Conservation (phyloP, 805 yeast species). For the Metschnikowia lochheadii region DNA sequence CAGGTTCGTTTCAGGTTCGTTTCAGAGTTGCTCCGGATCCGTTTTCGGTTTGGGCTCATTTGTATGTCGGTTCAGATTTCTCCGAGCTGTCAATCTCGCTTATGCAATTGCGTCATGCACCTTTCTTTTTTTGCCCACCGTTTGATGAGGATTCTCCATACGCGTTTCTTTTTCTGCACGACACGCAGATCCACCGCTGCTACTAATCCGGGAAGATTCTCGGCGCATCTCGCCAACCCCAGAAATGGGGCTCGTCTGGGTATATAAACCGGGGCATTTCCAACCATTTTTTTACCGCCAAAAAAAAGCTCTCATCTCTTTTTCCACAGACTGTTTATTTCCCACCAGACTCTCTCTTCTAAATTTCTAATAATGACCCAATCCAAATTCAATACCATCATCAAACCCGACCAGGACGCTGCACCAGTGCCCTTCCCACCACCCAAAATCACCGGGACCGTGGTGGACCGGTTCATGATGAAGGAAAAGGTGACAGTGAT, state of each 20-base stretch:
- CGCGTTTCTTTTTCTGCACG: conserved; percentile 4
- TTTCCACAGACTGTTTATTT: too few species aligned
- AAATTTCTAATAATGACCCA: conserved; percentile 1
- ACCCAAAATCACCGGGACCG: conserved; percentile 15
- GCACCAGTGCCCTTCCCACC: conserved; percentile 15
- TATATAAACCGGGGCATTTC: not conserved
- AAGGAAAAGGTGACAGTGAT: conserved; percentile 26
- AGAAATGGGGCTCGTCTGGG: not conserved
- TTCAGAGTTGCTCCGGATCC: too few species aligned
- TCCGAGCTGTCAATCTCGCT: not conserved
- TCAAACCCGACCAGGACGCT: conserved; percentile 18
- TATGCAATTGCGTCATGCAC: not conserved
- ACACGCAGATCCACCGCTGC: not conserved
- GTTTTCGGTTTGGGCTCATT: too few species aligned
- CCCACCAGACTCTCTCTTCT: not conserved
- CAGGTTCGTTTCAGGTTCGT: too few species aligned
- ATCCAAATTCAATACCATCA: conserved; percentile 14
- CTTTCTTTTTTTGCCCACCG: not conserved
- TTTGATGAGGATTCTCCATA: not conserved
- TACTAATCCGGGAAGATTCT: conserved; percentile 2
- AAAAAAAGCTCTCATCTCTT: too few species aligned
- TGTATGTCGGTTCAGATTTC: not conserved
- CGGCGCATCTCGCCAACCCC: conserved; percentile 3
- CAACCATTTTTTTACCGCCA: not conserved
- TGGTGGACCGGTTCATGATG: conserved; percentile 16